Base-by-base conservation (phyloP, 2,329 filamentous ascomycete genomes). In the Ophiocordyceps camponoti-leonardi region DNA sequence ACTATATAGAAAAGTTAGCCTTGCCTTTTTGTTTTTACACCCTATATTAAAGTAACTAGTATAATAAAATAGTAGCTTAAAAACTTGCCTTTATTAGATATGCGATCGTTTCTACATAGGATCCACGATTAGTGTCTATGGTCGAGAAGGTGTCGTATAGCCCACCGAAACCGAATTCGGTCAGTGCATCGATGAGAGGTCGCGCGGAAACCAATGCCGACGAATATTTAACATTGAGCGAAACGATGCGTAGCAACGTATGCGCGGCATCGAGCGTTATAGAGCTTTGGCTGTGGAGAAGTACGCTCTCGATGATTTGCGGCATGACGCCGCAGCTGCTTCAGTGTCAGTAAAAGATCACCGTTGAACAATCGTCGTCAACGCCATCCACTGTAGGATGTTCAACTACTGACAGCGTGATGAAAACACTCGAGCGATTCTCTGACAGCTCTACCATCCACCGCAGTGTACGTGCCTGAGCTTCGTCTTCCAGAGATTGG, bases 271-370 rank as follows among this genome's bases (percentile, higher is more conserved):
- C 71, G 6, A 83, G 61, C 1, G 77, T 77, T 2, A 63, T 60
- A 4, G 72, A 66, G 55, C 77, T 79, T 52, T 82, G 79, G 43
- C 76, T 77, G 52, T 78, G 73, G n/a, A 75, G 56, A 45, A 83
- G 60, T 1, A 80, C 67, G 42, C 79, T 73, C 50, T 82, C 76
- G 0, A 83, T 63, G 20, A 81, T 68, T 1, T 68, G 63, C 8
- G 72, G 66, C 43, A 83, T 69, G 2, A 72, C 71, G 6, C 71
- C 69, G 48, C 68, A 75, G 37, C 75, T 79, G 45, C 22, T 31
- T 39, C 3, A 13, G 2, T 39, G 35, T 8, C 5, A 39, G n/a
- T 39, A 6, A 39, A 7, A 18, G 19, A 20, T 39, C 35, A 23
- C 3, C 6, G 6, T 10, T 39, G 3, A 18, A 2, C 7, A 28